These are phyloP conservation scores for Stipa capillata DNA, from an alignment of 176 grass and related monocot genomes.

Conservation along the genomic window DNA sequence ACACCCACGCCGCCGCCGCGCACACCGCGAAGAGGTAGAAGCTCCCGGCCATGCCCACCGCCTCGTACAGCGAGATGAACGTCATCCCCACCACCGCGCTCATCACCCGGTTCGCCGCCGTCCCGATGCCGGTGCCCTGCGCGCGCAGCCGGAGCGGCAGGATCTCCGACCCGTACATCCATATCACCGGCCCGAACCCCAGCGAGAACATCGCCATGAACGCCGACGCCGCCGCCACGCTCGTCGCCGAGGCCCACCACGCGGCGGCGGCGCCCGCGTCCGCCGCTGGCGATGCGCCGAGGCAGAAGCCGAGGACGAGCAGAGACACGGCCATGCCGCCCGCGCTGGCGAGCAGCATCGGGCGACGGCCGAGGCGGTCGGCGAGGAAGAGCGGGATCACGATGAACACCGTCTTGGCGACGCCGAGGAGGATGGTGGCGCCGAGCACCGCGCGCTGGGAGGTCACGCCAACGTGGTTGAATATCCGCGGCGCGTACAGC, in stretches of 20 bases:
- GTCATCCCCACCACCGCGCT: conserved; percentile 47
- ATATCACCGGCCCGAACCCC: conserved; percentile 48
- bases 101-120: conserved; percentile 47
- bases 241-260: conserved; percentile 5
- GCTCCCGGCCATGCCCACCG: conserved; percentile 38
- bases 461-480: conserved; percentile 31
- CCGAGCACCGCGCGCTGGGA: conserved; percentile 7
- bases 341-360: conserved; percentile 40
- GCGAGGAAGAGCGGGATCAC: conserved; percentile 32
- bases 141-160: conserved; percentile 49
- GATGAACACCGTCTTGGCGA: conserved; percentile 33
- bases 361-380: conserved; percentile 43
- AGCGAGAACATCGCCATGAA: conserved; percentile 55
- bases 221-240: conserved; percentile 11
- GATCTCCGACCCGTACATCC: conserved; percentile 58
- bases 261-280: background rate
- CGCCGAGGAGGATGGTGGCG: conserved; percentile 31
- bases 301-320: background rate
- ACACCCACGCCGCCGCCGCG: conserved; percentile 27
- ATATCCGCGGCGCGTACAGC: conserved; percentile 49
- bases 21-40: conserved; percentile 57
- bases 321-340: conserved; percentile 40
- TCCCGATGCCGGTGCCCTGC: conserved; percentile 37
- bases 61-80: conserved; percentile 50
- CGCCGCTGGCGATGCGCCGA: background rate